A percentile compares a stretch with the other conserved stretches of the same genome.
Conservation (phyloP, 208 protist genomes). For the Strigomonas culicis region DNA sequence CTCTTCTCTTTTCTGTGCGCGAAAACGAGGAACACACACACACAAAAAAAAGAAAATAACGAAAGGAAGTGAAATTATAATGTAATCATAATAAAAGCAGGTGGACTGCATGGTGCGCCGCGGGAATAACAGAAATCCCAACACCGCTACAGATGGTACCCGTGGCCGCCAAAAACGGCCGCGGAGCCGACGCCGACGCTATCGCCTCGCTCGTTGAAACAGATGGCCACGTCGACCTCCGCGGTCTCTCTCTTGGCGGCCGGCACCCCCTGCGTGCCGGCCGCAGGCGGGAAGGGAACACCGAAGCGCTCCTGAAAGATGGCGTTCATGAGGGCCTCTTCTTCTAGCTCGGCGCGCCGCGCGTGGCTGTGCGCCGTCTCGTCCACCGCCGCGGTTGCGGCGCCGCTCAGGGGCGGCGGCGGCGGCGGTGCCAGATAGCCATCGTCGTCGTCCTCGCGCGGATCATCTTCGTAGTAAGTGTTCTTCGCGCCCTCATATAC, state of each 20-base stretch:
- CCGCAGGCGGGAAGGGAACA: background rate
- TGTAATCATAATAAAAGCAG: too few species aligned
- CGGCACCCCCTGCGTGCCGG: background rate
- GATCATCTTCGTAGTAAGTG: constrained; percentile 4
- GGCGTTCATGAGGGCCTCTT: constrained; percentile 59
- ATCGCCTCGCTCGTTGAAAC: constrained; percentile 55
- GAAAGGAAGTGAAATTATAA: background rate
- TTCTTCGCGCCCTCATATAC: constrained; percentile 42
- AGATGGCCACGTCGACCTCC: constrained; percentile 72
- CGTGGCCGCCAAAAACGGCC: constrained; percentile 65
- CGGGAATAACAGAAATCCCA: background rate
- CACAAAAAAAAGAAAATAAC: background rate
- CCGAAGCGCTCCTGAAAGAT: constrained; percentile 60
- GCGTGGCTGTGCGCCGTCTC: background rate
- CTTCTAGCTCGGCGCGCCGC: background rate
- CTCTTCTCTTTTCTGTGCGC: background rate
- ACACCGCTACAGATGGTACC: constrained; percentile 38
- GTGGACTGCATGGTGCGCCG: background rate
- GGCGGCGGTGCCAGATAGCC: background rate
- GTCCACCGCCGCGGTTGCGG: background rate
- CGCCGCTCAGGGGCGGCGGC: too few species aligned
- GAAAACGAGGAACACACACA: background rate
- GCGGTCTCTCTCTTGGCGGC: constrained; percentile 21
- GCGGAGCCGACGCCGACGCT: constrained; percentile 67
- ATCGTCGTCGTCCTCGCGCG: background rate